A percentile compares a stretch with the other conserved stretches of the same genome.
These are phyloP conservation scores for Cystofilobasidium ferigula DNA, from an alignment of 768 basidiomycete genomes.

Conservation along the genomic window DNA sequence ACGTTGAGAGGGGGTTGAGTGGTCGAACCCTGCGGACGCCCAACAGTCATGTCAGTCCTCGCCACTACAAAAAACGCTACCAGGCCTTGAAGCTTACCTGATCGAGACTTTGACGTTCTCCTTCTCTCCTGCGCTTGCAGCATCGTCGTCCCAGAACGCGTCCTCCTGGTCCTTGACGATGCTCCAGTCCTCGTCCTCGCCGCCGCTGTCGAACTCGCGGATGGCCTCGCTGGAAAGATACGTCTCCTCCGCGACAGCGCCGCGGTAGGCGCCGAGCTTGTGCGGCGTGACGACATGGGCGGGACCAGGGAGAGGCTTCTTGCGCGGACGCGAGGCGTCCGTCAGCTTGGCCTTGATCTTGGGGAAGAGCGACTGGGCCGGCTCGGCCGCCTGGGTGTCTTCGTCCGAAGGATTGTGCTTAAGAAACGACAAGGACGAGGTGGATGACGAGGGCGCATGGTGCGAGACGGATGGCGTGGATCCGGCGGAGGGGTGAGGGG, in stretches of 20 bases:
- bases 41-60: too few relatives aligned
- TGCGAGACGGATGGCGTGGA: background rate
- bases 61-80: background rate
- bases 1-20: conserved; percentile 21
- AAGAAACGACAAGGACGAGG: too few relatives aligned
- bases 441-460: background rate
- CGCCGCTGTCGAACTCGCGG: background rate
- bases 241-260: background rate
- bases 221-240: background rate
- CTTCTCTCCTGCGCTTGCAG: background rate
- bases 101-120: conserved; percentile 4
- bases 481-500: background rate
- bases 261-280: background rate
- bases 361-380: background rate
- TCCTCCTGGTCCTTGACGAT: background rate
- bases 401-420: too few relatives aligned
- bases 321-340: background rate
- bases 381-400: background rate
- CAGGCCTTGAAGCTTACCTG: background rate
- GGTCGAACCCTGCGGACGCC: conserved; percentile 20
- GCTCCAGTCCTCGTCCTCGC: conserved; percentile 1
- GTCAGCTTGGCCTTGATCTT: background rate
- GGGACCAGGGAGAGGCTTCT: background rate
- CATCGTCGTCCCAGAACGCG: background rate
- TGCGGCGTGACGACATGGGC: conserved; percentile 4